Percentiles rank a stretch among this genome's conserved stretches.
phyloP scores from a whole-genome alignment of 108 stramenopile genomes.

The Nitzschia sp. region DNA sequence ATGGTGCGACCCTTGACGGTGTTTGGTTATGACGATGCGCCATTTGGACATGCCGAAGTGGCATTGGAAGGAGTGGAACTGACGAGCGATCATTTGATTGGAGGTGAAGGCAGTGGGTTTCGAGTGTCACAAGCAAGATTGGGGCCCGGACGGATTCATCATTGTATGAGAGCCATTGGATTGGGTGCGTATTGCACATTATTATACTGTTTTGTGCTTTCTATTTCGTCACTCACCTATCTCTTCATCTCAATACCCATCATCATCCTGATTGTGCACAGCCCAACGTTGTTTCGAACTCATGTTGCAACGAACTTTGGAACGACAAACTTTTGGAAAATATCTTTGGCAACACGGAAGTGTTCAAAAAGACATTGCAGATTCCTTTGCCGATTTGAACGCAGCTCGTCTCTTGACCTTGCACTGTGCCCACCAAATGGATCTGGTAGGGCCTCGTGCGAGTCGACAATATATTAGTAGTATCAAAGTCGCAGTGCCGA shows the following conservation, averaged over 20 bases:
- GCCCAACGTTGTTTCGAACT: conserved; percentile 83
- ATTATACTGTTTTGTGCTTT: neutral
- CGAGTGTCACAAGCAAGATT: conserved; percentile 93
- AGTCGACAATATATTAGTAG: conserved; percentile 77
- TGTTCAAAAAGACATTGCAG: conserved; percentile 80
- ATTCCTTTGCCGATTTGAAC: conserved; percentile 75
- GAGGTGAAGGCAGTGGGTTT: conserved; percentile 93
- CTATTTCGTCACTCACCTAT: neutral
- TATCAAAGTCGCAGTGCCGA: conserved; percentile 91
- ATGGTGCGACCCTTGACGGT: conserved; percentile 86
- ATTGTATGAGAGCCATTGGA: conserved; percentile 97
- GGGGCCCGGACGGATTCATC: conserved; percentile 97
- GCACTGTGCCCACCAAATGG: conserved; percentile 72
- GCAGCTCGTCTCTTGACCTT: conserved; percentile 78
- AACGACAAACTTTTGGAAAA: conserved; percentile 81
- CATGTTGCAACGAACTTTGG: conserved; percentile 74
- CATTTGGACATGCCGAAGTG: conserved; percentile 92
- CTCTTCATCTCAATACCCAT: neutral
- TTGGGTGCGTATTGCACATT: conserved; percentile 46
- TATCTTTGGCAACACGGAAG: conserved; percentile 75
- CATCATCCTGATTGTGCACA: too few species aligned
- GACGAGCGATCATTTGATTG: conserved; percentile 54
- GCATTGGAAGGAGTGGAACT: conserved; percentile 51
- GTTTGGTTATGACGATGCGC: conserved; percentile 96
- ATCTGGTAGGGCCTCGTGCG: conserved; percentile 49